Evolutionary conservation across 331 rosid genomes (phyloP).

Genomic region (Rosa hybrid): DNA sequence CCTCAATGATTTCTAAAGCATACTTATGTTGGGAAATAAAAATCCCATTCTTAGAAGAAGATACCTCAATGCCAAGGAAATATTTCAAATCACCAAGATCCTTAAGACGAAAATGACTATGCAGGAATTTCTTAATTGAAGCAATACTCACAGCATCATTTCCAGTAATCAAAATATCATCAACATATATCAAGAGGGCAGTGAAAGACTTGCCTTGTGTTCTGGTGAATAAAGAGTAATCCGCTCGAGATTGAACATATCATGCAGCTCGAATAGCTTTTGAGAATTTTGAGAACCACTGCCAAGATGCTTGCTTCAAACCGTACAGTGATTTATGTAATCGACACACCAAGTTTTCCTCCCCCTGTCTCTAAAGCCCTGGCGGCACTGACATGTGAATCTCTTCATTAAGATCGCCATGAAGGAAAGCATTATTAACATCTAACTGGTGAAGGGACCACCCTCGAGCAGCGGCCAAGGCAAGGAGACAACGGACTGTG

Average conservation of each 20-base stretch:
- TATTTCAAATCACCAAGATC: neutral
- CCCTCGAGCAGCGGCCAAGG: neutral
- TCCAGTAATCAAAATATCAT: conserved; percentile 1
- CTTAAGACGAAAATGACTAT: neutral
- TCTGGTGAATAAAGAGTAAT: neutral
- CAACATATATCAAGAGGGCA: neutral
- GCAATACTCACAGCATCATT: neutral
- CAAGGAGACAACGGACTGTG: neutral
- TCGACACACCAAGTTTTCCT: neutral
- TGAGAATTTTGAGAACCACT: neutral
- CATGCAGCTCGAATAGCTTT: neutral
- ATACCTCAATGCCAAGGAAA: neutral
- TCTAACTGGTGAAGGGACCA: neutral
- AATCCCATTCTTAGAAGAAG: neutral
- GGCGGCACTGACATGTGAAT: neutral
- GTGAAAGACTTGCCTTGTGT: neutral
- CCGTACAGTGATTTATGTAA: neutral
- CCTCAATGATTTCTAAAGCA: neutral
- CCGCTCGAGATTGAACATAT: neutral
- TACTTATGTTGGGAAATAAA: conserved; percentile 3
- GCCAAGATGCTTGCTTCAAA: neutral
- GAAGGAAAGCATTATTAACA: neutral
- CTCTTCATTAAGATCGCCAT: accelerated
- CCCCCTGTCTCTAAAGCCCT: neutral
- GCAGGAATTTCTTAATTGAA: neutral